Percentiles rank a stretch among this genome's conserved stretches.
phyloP scores from a whole-genome alignment of 306 rosid genomes.

The Citrullus colocynthis region DNA sequence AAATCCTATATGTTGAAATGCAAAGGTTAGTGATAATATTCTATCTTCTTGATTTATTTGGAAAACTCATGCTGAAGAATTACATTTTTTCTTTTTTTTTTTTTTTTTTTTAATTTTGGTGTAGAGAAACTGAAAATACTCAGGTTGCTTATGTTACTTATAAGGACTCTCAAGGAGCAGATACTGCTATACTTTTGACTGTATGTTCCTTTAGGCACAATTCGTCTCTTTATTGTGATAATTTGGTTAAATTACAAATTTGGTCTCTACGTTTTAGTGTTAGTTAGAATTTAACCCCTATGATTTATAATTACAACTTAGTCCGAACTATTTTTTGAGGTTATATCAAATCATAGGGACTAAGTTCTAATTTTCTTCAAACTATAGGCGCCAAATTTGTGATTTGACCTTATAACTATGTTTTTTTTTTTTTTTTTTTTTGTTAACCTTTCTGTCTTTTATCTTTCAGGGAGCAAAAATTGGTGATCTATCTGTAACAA shows the following conservation, averaged over 20 bases:
- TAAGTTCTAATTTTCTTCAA: too few species aligned
- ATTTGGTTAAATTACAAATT: too few species aligned
- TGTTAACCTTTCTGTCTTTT: neutral
- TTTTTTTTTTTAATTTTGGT: neutral
- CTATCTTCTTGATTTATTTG: neutral
- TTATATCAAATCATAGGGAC: too few species aligned
- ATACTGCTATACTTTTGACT: conserved; percentile 65
- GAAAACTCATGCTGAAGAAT: conserved; percentile 11
- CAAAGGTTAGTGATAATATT: conserved; percentile 40
- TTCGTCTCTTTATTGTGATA: neutral
- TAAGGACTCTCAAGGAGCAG: conserved; percentile 68
- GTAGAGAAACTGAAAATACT: conserved; percentile 58
- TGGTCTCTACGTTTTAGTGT: too few species aligned
- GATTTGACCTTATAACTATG: neutral
- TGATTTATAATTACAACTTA: too few species aligned
- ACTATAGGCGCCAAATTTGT: too few species aligned
- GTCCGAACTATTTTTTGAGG: too few species aligned
- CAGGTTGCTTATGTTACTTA: conserved; percentile 75
- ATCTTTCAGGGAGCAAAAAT: conserved; percentile 56
- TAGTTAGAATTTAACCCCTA: too few species aligned
- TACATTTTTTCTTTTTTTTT: neutral
- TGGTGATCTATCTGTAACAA: conserved; percentile 41
- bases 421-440: neutral
- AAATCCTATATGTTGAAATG: conserved; percentile 58
- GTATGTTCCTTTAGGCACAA: conserved; percentile 23